A percentile compares a stretch with the other conserved stretches of the same genome.
Conservation (phyloP, 208 protist genomes). For the Herpetomonas tarakana region DNA sequence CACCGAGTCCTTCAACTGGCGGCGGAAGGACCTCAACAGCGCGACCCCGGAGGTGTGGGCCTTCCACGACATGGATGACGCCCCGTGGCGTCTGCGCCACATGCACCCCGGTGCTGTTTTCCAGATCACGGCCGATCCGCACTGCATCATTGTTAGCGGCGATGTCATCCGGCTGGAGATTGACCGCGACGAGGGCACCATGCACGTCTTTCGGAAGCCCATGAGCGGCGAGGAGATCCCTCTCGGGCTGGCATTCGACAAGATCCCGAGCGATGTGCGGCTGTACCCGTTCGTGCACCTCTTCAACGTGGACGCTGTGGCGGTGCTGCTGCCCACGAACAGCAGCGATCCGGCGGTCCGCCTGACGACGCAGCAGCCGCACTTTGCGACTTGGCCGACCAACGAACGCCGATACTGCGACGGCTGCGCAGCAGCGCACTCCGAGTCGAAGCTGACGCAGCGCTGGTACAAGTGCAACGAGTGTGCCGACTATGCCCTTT, state of each 20-base stretch:
- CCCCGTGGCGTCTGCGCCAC: constrained; percentile 79
- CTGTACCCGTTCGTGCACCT: constrained; percentile 87
- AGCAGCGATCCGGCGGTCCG: constrained; percentile 40
- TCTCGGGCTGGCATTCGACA: constrained; percentile 83
- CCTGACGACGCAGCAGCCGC: constrained; percentile 67
- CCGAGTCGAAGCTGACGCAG: constrained; percentile 38
- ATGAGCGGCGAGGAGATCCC: constrained; percentile 66
- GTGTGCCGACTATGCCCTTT: constrained; percentile 87
- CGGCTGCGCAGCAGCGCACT: constrained; percentile 56
- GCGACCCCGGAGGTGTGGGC: constrained; percentile 80
- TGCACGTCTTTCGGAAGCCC: constrained; percentile 84
- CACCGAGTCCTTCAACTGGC: constrained; percentile 59
- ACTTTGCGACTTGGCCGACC: constrained; percentile 47
- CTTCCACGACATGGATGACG: constrained; percentile 88
- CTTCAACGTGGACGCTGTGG: constrained; percentile 88
- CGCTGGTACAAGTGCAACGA: constrained; percentile 91
- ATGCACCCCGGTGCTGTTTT: constrained; percentile 53
- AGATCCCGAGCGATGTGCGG: constrained; percentile 46
- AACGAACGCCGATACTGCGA: constrained; percentile 68
- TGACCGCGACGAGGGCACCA: constrained; percentile 66
- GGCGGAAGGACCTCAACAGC: constrained; percentile 60
- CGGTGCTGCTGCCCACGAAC: constrained; percentile 76
- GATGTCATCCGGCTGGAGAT: constrained; percentile 84
- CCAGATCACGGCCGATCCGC: constrained; percentile 63
- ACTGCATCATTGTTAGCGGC: constrained; percentile 86